Conservation (phyloP, 345 rosid genomes). For the Gossypium sturtianum region DNA sequence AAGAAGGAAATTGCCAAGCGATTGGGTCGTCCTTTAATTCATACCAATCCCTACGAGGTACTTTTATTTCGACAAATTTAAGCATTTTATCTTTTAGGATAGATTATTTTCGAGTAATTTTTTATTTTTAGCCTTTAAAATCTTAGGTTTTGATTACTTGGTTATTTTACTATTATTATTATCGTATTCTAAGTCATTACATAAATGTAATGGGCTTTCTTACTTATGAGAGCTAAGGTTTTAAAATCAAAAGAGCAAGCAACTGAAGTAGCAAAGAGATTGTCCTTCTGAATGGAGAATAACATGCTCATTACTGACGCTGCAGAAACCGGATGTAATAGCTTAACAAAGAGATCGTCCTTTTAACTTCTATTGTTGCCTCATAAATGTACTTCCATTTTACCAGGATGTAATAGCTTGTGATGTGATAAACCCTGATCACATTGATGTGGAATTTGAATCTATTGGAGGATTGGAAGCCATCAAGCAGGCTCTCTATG, state of each 20-base stretch:
- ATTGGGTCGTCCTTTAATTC: conserved; percentile 81
- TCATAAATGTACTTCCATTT: not conserved
- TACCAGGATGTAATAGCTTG: conserved; percentile 92
- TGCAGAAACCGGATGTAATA: no score
- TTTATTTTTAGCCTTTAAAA: not conserved
- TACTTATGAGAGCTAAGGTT: not conserved
- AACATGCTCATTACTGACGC: not conserved
- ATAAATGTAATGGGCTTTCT: not conserved
- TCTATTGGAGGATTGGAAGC: conserved; percentile 87
- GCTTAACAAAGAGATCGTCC: no score
- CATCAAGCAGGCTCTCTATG: conserved; percentile 74
- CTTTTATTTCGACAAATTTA: not conserved
- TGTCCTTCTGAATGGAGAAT: not conserved
- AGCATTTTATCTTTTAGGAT: no score
- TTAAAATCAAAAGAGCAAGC: not conserved
- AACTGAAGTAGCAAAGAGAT: not conserved
- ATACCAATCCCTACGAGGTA: conserved; percentile 94
- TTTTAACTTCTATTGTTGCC: not conserved
- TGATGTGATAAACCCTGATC: conserved; percentile 91
- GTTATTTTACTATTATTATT: no score
- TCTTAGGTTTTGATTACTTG: no score
- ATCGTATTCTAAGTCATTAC: no score
- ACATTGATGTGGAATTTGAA: conserved; percentile 83
- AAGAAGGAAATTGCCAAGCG: conserved; percentile 91
- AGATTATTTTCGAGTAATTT: not conserved